Evolutionary conservation across 441 rosid genomes (phyloP).

Genomic region (Cnidoscolus chayamansa): DNA sequence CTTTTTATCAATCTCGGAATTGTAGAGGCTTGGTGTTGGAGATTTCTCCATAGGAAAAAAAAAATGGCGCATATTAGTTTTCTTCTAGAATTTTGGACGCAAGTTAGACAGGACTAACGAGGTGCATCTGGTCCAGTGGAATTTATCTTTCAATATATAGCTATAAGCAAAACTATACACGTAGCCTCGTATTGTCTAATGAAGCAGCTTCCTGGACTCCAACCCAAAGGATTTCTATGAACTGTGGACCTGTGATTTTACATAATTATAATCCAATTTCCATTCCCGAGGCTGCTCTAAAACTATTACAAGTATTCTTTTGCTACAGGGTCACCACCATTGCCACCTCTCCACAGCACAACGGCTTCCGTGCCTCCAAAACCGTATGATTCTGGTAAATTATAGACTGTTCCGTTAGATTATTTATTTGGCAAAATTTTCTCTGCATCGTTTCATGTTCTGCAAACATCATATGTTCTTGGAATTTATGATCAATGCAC

Average conservation of each 20-base stretch:
- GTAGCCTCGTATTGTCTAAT: background rate
- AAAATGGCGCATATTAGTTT: background rate
- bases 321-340: constrained; percentile 37
- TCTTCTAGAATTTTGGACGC: constrained; percentile 1
- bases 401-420: background rate
- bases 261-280: background rate
- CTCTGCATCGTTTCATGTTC: background rate
- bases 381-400: constrained; percentile 35
- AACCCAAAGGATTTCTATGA: too few species aligned
- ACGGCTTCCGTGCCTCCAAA: constrained; percentile 24
- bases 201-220: too few species aligned
- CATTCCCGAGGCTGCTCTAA: background rate
- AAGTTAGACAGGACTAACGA: background rate
- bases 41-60: background rate
- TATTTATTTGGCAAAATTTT: background rate
- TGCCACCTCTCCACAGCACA: constrained; percentile 48
- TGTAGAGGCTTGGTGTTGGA: background rate
- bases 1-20: background rate
- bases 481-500: background rate
- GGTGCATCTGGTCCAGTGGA: too few species aligned
- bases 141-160: background rate
- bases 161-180: too few species aligned
- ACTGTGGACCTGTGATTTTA: background rate
- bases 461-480: background rate
- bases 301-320: background rate